Evolutionary conservation across 805 yeast species (phyloP).

Genomic region (Barnettozyma salicaria): DNA sequence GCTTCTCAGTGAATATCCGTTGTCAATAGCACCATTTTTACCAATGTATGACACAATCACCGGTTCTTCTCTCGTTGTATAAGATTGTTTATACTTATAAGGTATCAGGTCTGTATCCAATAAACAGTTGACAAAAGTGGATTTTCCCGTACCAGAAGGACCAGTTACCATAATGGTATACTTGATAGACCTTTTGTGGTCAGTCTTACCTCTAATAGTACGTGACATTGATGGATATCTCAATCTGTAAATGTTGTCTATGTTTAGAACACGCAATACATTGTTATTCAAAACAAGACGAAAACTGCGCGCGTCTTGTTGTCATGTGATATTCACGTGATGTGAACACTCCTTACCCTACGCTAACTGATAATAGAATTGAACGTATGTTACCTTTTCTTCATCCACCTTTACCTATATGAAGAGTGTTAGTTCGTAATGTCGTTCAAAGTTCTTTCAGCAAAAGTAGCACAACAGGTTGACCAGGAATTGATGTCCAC

Average conservation of each 20-base stretch:
- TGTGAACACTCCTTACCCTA: not conserved
- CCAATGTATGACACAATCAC: slow-evolving; percentile 19
- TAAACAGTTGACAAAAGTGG: slow-evolving; percentile 66
- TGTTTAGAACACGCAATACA: no score
- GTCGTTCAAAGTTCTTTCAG: slow-evolving; percentile 36
- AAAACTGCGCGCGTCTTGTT: no score
- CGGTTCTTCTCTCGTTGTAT: slow-evolving; percentile 26
- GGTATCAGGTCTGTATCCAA: slow-evolving; percentile 56
- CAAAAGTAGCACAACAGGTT: slow-evolving; percentile 61
- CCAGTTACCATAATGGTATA: slow-evolving; percentile 73
- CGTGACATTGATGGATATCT: no score
- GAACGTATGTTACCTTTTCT: not conserved
- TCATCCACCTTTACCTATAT: not conserved
- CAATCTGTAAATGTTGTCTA: no score
- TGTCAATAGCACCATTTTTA: slow-evolving; percentile 2
- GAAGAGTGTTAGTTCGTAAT: not conserved
- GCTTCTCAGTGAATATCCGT: slow-evolving; percentile 42
- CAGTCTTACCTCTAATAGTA: slow-evolving; percentile 48
- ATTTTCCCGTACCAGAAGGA: slow-evolving; percentile 69
- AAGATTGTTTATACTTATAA: slow-evolving; percentile 46
- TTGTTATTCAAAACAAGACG: no score
- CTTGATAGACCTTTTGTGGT: slow-evolving; percentile 65
- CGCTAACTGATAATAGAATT: no score
- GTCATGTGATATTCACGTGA: no score
- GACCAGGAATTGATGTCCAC: slow-evolving; percentile 86